Conservation (phyloP, 768 basidiomycete species). For the Hericium erinaceus region DNA sequence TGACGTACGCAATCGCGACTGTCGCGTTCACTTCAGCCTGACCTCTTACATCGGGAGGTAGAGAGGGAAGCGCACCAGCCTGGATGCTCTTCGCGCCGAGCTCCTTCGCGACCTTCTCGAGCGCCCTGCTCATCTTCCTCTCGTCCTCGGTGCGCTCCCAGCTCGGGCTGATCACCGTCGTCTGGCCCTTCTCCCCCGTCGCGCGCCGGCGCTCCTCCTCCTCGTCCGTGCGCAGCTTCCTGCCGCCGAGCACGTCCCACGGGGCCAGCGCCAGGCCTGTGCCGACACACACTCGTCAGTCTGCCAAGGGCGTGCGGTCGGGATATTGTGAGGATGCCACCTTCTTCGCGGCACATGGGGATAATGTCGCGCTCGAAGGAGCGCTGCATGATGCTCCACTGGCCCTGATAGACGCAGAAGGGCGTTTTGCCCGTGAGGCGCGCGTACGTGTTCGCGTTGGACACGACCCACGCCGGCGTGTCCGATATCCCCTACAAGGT, state of each 20-base stretch:
- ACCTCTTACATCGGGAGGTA: neutral
- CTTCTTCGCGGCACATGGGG: conserved; percentile 20
- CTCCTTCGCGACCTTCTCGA: neutral
- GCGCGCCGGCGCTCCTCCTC: conserved; percentile 17
- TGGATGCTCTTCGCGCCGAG: neutral
- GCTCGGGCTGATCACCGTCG: neutral
- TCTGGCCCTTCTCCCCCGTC: conserved; percentile 18
- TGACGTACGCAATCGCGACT: conserved; percentile 39
- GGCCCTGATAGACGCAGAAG: conserved; percentile 34
- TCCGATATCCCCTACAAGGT: conserved; percentile 2
- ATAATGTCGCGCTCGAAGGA: conserved; percentile 38
- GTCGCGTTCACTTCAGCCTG: neutral
- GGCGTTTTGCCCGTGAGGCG: conserved; percentile 28
- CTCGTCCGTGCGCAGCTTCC: conserved; percentile 15
- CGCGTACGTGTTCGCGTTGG: conserved; percentile 31
- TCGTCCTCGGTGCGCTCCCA: conserved; percentile 7
- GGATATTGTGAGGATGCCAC: neutral
- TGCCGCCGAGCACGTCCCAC: conserved; percentile 14
- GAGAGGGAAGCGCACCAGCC: neutral
- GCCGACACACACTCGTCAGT: neutral
- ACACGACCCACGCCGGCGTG: conserved; percentile 28
- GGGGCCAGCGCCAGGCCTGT: conserved; percentile 19
- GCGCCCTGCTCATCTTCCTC: conserved; percentile 1
- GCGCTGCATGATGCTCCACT: conserved; percentile 23
- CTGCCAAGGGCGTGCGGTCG: too few species aligned